Base-by-base conservation (phyloP, 495 filamentous ascomycete genomes). In the Aspergillus conjunctus region DNA sequence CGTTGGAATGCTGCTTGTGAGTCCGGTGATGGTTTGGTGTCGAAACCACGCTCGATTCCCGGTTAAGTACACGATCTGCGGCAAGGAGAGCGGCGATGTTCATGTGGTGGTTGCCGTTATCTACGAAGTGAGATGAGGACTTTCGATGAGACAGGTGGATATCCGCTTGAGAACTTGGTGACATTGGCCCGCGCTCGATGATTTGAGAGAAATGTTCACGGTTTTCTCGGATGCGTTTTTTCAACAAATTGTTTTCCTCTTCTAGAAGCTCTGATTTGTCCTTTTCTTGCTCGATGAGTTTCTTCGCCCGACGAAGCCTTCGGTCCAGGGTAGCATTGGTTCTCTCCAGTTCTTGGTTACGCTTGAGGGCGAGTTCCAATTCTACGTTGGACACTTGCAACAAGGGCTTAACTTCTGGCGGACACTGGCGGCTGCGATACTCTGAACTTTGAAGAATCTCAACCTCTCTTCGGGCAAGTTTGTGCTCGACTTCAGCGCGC, bases 401-500 rank as follows among this genome's bases (percentile, higher is more conserved):
- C 26, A 63, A 49, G 7, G 73, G 68, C 21, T 74, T 76, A 39
- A 70, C 62, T 49, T 79, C 74, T 3, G 73, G 66, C 46, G 71
- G 68, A 41, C 70, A 66, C 51, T 76, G 68, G 45, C 74, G 74
- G 68, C 67, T 73, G 63, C 72, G 73, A 62, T 77, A 79, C 51
- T 78, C 72, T 58, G 73, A 73, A 57, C 83, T 83, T 62, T 92
- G 90, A 20, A 98, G 76, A 10, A 93, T 91, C 60, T 97, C 88
- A 7, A 97, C 89, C 72, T 98, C 95, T 33, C 90, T 83, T 57
- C 89, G 87, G n/a, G 88, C 89, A 78, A 98, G 91, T 51, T 95
- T 90, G 58, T 95, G 91, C 73, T 98, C 94, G 11, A 98, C 94
- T 37, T 87, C 90, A 59, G 93, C 91, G 39, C 92, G 85, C 71